Evolutionary conservation across 495 filamentous ascomycete genomes (phyloP).

Genomic region (Aspergillus wentii): DNA sequence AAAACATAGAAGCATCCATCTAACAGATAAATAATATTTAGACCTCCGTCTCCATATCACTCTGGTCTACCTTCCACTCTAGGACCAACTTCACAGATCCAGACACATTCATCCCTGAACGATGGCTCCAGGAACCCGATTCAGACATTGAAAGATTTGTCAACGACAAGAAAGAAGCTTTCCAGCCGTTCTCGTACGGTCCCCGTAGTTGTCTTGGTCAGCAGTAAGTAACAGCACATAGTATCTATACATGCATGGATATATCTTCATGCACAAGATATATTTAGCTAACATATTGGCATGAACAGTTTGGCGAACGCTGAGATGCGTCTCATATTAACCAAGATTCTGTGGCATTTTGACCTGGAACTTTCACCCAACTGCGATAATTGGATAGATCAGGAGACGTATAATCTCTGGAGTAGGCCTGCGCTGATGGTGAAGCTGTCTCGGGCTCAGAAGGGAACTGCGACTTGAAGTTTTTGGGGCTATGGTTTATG

Average conservation of each 20-base stretch:
- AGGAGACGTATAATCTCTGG: neutral
- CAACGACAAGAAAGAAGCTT: conserved; percentile 18
- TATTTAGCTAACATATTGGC: no score
- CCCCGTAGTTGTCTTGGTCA: conserved; percentile 35
- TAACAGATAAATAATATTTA: conserved; percentile 4
- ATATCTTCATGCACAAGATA: neutral
- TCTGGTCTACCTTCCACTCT: conserved; percentile 33
- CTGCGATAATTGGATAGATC: neutral
- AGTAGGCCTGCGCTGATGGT: neutral
- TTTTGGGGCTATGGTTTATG: no score
- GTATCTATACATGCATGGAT: neutral
- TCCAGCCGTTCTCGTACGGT: conserved; percentile 36
- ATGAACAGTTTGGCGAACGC: neutral
- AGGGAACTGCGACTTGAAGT: no score
- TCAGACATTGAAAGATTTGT: conserved; percentile 4
- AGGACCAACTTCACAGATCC: conserved; percentile 33
- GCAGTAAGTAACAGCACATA: conserved; percentile 21
- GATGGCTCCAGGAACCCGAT: conserved; percentile 33
- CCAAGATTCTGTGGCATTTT: conserved; percentile 11
- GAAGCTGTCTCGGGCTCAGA: neutral
- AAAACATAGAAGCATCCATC: neutral
- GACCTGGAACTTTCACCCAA: conserved; percentile 9
- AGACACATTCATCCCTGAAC: conserved; percentile 38
- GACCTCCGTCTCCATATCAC: conserved; percentile 34
- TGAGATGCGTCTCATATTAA: conserved; percentile 6